These are phyloP conservation scores for Silene vulgaris DNA, from an alignment of 179 eudicot genomes.

Conservation along the genomic window DNA sequence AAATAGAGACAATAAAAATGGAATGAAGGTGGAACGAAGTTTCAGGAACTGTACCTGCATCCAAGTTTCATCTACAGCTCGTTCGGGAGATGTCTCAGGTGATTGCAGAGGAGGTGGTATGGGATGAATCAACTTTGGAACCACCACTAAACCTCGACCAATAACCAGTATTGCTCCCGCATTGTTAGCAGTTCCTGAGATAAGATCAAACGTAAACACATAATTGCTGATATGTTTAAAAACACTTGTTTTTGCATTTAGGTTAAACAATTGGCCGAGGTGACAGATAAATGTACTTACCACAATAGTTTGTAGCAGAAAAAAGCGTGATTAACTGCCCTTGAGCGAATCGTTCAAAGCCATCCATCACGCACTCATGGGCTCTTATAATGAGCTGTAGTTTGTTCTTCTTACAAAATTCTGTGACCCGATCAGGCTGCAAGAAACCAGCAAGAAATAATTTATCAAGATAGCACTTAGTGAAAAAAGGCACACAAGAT, in stretches of 20 bases:
- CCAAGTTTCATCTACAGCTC: slow-evolving; percentile 63
- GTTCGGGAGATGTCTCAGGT: slow-evolving; percentile 87
- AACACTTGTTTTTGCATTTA: not conserved
- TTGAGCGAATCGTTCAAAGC: slow-evolving; percentile 94
- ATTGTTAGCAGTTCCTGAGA: slow-evolving; percentile 87
- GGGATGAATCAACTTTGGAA: slow-evolving; percentile 93
- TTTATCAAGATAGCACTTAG: not conserved
- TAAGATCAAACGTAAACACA: not conserved
- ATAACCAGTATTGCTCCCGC: slow-evolving; percentile 94
- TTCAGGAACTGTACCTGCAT: slow-evolving; percentile 57
- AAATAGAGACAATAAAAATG: not conserved
- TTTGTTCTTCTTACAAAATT: slow-evolving; percentile 86
- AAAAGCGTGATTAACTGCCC: slow-evolving; percentile 93
- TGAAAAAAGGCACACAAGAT: not conserved
- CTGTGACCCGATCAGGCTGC: slow-evolving; percentile 94
- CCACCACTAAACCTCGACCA: slow-evolving; percentile 89
- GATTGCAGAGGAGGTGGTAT: slow-evolving; percentile 85
- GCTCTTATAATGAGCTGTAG: slow-evolving; percentile 90
- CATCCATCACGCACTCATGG: slow-evolving; percentile 97
- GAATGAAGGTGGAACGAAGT: not conserved
- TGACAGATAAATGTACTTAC: slow-evolving; percentile 31
- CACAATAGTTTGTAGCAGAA: slow-evolving; percentile 98
- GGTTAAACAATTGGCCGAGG: not conserved
- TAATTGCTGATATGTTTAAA: not conserved
- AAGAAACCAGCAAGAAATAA: slow-evolving; percentile 14